Base-by-base conservation (phyloP, 2,329 filamentous ascomycete species). In the Simplicillium sp. region DNA sequence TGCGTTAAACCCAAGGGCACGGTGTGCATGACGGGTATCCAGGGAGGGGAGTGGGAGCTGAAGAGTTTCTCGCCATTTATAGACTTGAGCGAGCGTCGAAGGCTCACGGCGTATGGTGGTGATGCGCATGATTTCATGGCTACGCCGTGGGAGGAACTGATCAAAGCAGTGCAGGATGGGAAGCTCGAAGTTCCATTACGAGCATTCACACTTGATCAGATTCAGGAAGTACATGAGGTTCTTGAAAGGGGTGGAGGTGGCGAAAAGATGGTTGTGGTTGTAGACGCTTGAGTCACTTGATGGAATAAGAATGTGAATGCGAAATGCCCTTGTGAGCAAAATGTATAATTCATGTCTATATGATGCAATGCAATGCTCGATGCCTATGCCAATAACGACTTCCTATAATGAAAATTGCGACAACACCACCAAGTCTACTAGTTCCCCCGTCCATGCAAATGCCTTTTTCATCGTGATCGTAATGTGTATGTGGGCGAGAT, bases 11-110 rank as follows among this genome's bases (percentile, higher is more conserved):
- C 38, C 12, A 34, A 29, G n/a, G 38, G 38, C 18, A 39, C 18
- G 7, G 38, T 39, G 4, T 39, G 38, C 20, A 39, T 39, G 38
- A 39, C 38, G 6, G 38, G 38, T n/a, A 34, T 39, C n/a, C 38
- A 39, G 14, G 38, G 38, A 7, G 38, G 38, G 8, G 38, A 35
- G 28, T 39, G 38, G 38, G 12, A 18, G 9, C 34, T 35, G 11
- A 11, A 15, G 14, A 25, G 18, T 18, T 39, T 39, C 12, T 39
- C 31, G 17, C 38, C 38, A 7, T 34, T 39, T 7, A 34, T 29
- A 4, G 38, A 39, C 17, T 11, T 39, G 11, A 31, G 31, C 2
- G 31, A 39, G 16, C 25, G 28, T 9, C 17, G 28, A 7, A 11
- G 28, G 3, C 39, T 40, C 11, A 36, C 28, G 15, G 35, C 28